Percentiles rank a stretch among this genome's conserved stretches.
Evolutionary conservation across 176 grass and related monocot species (phyloP).

Genomic region (Oryza coarctata): DNA sequence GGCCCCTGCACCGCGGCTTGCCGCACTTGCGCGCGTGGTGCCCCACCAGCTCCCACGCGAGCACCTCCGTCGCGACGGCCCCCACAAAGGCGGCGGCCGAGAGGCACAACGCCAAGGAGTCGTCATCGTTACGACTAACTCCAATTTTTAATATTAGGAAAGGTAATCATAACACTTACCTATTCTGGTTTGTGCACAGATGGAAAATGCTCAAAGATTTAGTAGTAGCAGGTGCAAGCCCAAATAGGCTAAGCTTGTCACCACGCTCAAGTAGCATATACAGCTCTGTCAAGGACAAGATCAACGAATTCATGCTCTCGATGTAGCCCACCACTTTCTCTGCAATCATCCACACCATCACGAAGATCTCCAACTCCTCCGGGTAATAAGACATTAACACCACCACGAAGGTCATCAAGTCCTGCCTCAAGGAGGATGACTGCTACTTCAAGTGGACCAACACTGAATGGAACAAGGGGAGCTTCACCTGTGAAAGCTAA

Average conservation of each 20-base stretch:
- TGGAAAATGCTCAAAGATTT: slow-evolving; percentile 62
- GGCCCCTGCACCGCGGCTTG: slow-evolving; percentile 78
- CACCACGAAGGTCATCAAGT: slow-evolving; percentile 69
- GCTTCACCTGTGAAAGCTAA: slow-evolving; percentile 65
- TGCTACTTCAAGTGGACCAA: slow-evolving; percentile 47
- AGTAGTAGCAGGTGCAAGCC: slow-evolving; percentile 87
- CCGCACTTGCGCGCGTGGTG: slow-evolving; percentile 92
- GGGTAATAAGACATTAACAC: slow-evolving; percentile 52
- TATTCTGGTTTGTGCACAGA: slow-evolving; percentile 34
- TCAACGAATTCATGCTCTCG: slow-evolving; percentile 68
- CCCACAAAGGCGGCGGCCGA: slow-evolving; percentile 48
- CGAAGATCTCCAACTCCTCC: slow-evolving; percentile 64
- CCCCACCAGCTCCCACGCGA: slow-evolving; percentile 63
- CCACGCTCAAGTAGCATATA: slow-evolving; percentile 39
- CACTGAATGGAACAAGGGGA: slow-evolving; percentile 56
- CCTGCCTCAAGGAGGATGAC: slow-evolving; percentile 68
- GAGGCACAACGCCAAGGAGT: slow-evolving; percentile 37
- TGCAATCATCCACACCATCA: slow-evolving; percentile 45
- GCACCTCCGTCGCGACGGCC: slow-evolving; percentile 36
- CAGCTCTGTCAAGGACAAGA: slow-evolving; percentile 42
- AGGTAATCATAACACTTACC: not conserved
- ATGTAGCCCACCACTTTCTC: slow-evolving; percentile 57
- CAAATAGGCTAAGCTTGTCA: slow-evolving; percentile 70
- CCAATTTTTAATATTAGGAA: not conserved
- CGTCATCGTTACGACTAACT: not conserved